Conservation (phyloP, 257 asterid genomes). For the Striga asiatica region DNA sequence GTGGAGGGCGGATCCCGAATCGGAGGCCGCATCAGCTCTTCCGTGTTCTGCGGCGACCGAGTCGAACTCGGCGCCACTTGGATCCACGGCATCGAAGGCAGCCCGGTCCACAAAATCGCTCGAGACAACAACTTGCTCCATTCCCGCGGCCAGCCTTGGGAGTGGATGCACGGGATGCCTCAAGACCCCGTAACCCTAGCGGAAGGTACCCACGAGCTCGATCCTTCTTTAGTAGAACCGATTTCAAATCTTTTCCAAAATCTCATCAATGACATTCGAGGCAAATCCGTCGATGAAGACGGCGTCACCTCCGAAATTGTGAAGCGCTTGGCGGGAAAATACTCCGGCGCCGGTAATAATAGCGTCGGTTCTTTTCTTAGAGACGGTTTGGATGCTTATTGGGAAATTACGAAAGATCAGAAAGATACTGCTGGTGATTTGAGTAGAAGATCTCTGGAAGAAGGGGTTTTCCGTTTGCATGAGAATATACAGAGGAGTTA, state of each 20-base stretch:
- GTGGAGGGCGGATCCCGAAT: conserved; percentile 72
- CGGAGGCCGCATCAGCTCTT: conserved; percentile 71
- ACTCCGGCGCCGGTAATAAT: background rate
- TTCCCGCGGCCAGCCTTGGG: conserved; percentile 74
- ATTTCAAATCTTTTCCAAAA: conserved; percentile 44
- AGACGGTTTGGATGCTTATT: conserved; percentile 45
- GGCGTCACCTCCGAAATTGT: conserved; percentile 12
- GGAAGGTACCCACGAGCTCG: conserved; percentile 48
- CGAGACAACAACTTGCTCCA: conserved; percentile 24
- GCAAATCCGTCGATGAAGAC: too few relatives aligned
- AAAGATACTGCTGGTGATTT: too few relatives aligned
- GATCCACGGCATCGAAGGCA: conserved; percentile 86
- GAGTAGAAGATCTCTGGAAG: conserved; percentile 32
- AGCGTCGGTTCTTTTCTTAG: conserved; percentile 56
- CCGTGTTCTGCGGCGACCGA: conserved; percentile 63
- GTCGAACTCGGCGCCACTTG: conserved; percentile 88
- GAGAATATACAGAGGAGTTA: conserved; percentile 64
- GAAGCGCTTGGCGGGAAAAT: conserved; percentile 11
- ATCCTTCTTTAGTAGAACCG: conserved; percentile 43
- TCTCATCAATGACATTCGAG: conserved; percentile 60
- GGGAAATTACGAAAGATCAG: too few relatives aligned
- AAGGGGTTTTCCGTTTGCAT: conserved; percentile 54
- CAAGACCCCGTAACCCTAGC: conserved; percentile 50
- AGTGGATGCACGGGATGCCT: conserved; percentile 48
- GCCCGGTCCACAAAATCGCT: conserved; percentile 69